Base-by-base conservation (phyloP, 176 grass and related monocot genomes). In the Bothriochloa decipiens region DNA sequence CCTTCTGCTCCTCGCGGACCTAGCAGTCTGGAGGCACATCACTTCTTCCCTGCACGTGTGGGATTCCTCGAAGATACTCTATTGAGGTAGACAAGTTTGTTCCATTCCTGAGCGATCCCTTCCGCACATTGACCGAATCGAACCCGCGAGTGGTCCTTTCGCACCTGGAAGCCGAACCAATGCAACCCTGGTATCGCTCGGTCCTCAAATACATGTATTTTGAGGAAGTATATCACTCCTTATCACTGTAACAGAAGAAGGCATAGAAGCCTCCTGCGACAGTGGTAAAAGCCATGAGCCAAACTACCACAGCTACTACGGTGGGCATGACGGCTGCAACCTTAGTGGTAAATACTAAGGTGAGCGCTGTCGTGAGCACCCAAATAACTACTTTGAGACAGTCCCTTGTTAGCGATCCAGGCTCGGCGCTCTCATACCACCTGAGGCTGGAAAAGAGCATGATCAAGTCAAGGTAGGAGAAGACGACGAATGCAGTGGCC, bases 271-370 rank as follows among this genome's bases (percentile, higher is more conserved):
- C 83, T 1, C 61, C 74, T 0, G 18, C 49, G 2, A 76, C 4
- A 0, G 74, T 37, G 18, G 0, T 20, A 18, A 76, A 76, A 0
- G 74, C 74, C 74, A 76, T 76, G 18, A 76, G 0, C 74, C 74
- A 76, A 2, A 76, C 72, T 0, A 52, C 20, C 0, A 74, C 23
- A 7, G 43, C 65, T 12, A 35, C 43, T 0, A 22, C 7, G 0
- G 60, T 12, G 42, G 83, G 83, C 83, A 85, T 77, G 22, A 69
- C 5, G 4, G 41, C 73, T 2, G 73, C 83, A 3, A 77, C 83
- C 63, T 85, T 85, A 4, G 23, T 28, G 0, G 83, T 69, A 9
- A 85, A 85, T 15, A 85, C 4, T 1, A 66, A 2, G 1, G 61
- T 77, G 63, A 77, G 83, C 10, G 52, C 18, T 0, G 83, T 68